phyloP scores from a whole-genome alignment of 257 asterid genomes.

The Ajuga chamaepitys region DNA sequence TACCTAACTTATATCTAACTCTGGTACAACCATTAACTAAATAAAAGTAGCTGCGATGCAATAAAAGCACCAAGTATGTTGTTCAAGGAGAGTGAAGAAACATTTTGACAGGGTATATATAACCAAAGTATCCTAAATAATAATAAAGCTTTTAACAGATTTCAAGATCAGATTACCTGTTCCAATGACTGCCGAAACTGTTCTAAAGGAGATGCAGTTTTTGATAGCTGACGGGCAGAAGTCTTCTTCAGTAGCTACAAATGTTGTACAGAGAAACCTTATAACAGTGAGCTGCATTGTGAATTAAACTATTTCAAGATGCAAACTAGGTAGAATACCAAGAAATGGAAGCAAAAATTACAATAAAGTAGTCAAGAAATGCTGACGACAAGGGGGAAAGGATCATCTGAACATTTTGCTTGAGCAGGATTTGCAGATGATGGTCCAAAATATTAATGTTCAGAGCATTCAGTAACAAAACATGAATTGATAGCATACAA shows the following conservation, averaged over 20 bases:
- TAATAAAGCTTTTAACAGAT: neutral
- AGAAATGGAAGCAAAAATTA: neutral
- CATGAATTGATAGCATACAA: neutral
- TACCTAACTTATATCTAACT: neutral
- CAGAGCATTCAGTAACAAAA: neutral
- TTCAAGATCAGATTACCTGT: constrained; percentile 38
- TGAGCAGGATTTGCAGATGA: neutral
- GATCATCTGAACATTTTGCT: neutral
- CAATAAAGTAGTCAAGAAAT: neutral
- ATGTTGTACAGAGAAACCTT: constrained; percentile 58
- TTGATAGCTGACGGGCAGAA: constrained; percentile 49
- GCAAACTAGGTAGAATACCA: constrained; percentile 20
- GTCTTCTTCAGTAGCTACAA: constrained; percentile 80
- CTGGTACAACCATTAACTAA: neutral
- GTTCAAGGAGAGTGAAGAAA: neutral
- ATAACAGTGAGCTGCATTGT: constrained; percentile 53
- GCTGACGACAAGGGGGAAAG: neutral
- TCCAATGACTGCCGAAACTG: constrained; percentile 62
- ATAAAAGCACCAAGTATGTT: neutral
- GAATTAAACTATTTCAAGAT: constrained; percentile 42
- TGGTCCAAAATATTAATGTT: neutral
- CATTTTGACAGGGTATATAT: neutral
- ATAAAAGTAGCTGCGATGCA: neutral
- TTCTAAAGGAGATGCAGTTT: constrained; percentile 55
- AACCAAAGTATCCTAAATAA: neutral